These are phyloP conservation scores for Blastobotrys proliferans DNA, from an alignment of 1,139 yeast species.

Conservation along the genomic window DNA sequence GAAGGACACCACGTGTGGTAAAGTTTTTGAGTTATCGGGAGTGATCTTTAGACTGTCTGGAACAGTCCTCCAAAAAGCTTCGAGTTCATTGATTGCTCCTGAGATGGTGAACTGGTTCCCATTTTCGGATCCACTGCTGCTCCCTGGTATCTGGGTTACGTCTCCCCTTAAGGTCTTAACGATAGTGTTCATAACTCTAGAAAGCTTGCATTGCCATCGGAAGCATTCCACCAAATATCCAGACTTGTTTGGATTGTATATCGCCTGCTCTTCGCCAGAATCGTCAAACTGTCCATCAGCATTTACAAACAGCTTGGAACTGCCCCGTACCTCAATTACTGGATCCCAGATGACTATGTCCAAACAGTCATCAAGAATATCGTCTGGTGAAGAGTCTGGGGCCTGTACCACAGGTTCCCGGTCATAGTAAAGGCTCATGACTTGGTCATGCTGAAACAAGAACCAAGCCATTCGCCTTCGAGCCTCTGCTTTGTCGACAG, in stretches of 20 bases:
- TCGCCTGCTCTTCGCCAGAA: neutral
- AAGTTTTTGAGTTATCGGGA: neutral
- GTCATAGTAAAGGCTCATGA: slow-evolving; percentile 6
- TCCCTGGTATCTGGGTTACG: slow-evolving; percentile 2
- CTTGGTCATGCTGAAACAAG: slow-evolving; percentile 3
- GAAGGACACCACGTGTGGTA: slow-evolving; percentile 9
- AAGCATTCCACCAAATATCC: slow-evolving; percentile 3
- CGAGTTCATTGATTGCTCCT: slow-evolving; percentile 6
- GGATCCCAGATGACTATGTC: slow-evolving; percentile 11
- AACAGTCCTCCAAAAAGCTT: slow-evolving; percentile 3
- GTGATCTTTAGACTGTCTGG: slow-evolving; percentile 6
- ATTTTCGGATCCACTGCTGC: neutral
- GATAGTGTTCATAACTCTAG: slow-evolving; percentile 1
- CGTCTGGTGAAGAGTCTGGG: neutral
- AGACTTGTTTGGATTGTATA: slow-evolving; percentile 2
- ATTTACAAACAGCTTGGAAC: slow-evolving; percentile 1
- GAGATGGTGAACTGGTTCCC: neutral
- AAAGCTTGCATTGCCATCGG: slow-evolving; percentile 11
- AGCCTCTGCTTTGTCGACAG: slow-evolving; percentile 8
- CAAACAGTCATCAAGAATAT: slow-evolving; percentile 1
- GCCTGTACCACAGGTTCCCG: neutral
- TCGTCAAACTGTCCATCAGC: slow-evolving; percentile 1
- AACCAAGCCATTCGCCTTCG: slow-evolving; percentile 1
- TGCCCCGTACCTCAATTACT: neutral
- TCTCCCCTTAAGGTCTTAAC: slow-evolving; percentile 4